Evolutionary conservation across 768 basidiomycete species (phyloP), one percentile per base, ranked within the genome.

Genomic region (Leccinum disarticulatum): DNA sequence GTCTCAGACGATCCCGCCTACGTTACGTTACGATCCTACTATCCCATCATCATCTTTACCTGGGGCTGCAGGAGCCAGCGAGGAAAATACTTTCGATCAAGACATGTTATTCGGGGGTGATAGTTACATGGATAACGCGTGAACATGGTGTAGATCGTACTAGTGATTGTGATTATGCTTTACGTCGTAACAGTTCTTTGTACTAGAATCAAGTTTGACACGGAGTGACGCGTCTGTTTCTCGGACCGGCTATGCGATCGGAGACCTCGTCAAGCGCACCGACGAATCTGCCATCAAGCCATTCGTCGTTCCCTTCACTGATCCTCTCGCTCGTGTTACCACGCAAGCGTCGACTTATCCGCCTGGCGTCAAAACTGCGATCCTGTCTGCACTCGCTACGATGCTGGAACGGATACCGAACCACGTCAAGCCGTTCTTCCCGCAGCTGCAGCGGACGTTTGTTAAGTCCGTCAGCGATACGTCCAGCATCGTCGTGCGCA

Each of bases 351-450:
- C 88, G 46, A 87, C 90, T 0, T 91, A 94, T 72, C 94, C 97
- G 7, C 91, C 95, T 1, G 91, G 87, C 22, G 94, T 98, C 74
- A 98, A 98, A 76, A 86, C 85, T 4, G 95, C 90, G 13, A 95
- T 99, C 64, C 81, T 99, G 31, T 84, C 83, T 35, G 92, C 95
- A 6, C 82, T 99, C 53, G 84, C 87, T 0, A 84, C 87, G 22
- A 92, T 98, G 85, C 79, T 98, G 47, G 86, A 87, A 62, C 82
- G 84, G 49, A 95, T 97, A 25, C 95, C 95, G 0, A 78, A 81
- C 4, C 91, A 96, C 65, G 93, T 98, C 66, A 93, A 91, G 73
- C 96, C 96, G 3, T 98, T 98, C 87, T 98, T 98, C 83, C 97
- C 96, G 2, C 97, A 98, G 68, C 77, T 98, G 35, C 96, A 98